Conservation (phyloP, 257 asterid species). For the Cinchona pubescens region DNA sequence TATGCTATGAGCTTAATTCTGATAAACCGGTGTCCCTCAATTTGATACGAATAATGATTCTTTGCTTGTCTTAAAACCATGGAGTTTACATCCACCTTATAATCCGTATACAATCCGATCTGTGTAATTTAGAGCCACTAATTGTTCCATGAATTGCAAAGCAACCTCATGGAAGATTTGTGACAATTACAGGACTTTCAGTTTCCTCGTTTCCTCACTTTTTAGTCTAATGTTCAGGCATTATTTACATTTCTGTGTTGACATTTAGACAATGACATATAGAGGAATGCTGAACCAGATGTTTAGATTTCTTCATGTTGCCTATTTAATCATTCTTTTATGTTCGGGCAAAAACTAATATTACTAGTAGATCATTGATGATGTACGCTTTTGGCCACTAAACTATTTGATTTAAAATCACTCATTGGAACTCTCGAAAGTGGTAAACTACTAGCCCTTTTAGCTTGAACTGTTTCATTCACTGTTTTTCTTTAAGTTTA, state of each 20-base stretch:
- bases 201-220: background rate
- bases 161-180: background rate
- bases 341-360: too few species aligned
- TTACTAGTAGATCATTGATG: too few species aligned
- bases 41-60: background rate
- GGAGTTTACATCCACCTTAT: too few species aligned
- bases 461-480: too few species aligned
- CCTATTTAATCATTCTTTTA: too few species aligned
- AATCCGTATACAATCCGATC: background rate
- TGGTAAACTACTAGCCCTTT: too few species aligned
- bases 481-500: too few species aligned
- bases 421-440: too few species aligned
- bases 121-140: background rate
- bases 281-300: background rate
- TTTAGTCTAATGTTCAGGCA: background rate
- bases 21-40: too few species aligned
- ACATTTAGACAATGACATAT: background rate
- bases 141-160: background rate
- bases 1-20: background rate
- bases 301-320: background rate
- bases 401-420: too few species aligned
- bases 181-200: background rate
- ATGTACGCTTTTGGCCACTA: too few species aligned
- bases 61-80: background rate
- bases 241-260: background rate